These are phyloP conservation scores for Achlya hypogyna DNA, from an alignment of 352 stramenopile species.

Conservation along the genomic window DNA sequence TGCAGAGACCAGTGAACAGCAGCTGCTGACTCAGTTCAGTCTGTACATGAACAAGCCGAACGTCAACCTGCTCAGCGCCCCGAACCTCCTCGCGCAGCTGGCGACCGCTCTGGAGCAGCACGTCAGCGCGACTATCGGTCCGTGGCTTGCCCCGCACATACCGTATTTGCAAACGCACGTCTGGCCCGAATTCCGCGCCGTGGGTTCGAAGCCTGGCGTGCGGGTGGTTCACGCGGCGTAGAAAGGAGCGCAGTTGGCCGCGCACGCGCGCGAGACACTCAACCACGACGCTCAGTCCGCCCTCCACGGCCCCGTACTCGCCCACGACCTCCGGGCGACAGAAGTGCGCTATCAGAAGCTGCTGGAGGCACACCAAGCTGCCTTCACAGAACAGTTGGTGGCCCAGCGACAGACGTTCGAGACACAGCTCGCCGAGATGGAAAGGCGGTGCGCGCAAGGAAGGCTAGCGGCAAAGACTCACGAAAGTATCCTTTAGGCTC, in stretches of 20 bases:
- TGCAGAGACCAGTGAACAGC: constrained; percentile 7
- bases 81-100: not conserved
- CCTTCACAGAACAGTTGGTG: not conserved
- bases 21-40: not conserved
- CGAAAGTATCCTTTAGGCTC: too few species aligned
- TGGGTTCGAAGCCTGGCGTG: too few species aligned
- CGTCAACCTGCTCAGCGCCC: constrained; percentile 7
- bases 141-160: not conserved
- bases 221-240: too few species aligned
- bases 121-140: not conserved
- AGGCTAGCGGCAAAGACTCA: not conserved
- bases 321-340: not conserved
- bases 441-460: not conserved
- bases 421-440: not conserved
- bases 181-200: not conserved
- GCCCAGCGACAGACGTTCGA: not conserved
- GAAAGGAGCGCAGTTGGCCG: not conserved
- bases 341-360: not conserved
- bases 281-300: not conserved
- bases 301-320: not conserved
- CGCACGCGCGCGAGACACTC: not conserved
- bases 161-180: not conserved
- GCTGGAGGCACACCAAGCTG: not conserved
- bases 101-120: not conserved
- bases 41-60: constrained; percentile 3